Conservation (phyloP, 2,329 filamentous ascomycete genomes). For the Penicillium hordei region DNA sequence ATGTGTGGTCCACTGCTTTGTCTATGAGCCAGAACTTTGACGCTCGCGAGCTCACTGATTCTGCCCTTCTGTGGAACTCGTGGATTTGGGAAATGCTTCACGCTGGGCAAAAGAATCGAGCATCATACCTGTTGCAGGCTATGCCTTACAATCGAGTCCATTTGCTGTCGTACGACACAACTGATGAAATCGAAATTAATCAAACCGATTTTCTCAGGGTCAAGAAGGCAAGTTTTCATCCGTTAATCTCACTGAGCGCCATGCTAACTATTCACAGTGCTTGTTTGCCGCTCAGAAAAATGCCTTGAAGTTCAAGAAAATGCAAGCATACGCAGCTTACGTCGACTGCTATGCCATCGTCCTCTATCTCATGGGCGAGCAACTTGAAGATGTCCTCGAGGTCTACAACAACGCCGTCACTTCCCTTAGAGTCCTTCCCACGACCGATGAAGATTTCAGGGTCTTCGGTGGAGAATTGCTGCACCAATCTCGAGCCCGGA, state of each 20-base stretch:
- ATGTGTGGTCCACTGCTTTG: slow-evolving; percentile 68
- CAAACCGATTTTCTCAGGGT: slow-evolving; percentile 40
- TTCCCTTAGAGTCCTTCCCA: slow-evolving; percentile 44
- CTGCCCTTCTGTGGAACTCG: slow-evolving; percentile 56
- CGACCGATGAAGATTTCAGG: slow-evolving; percentile 35
- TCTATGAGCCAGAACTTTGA: slow-evolving; percentile 52
- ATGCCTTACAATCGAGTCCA: slow-evolving; percentile 40
- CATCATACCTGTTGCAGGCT: slow-evolving; percentile 42
- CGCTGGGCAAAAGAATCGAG: slow-evolving; percentile 35
- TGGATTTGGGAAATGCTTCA: slow-evolving; percentile 69
- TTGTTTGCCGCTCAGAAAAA: slow-evolving; percentile 58
- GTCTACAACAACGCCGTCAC: slow-evolving; percentile 46
- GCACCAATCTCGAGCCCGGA: slow-evolving; percentile 65
- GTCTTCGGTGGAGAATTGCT: slow-evolving; percentile 57
- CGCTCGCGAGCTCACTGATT: slow-evolving; percentile 36
- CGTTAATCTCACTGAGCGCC: not conserved
- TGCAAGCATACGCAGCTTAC: slow-evolving; percentile 53
- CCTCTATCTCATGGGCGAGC: slow-evolving; percentile 59
- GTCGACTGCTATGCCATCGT: slow-evolving; percentile 66
- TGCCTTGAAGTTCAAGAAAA: slow-evolving; percentile 53
- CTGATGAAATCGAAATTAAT: slow-evolving; percentile 19
- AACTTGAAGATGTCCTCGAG: slow-evolving; percentile 39
- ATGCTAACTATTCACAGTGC: slow-evolving; percentile 55
- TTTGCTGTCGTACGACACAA: slow-evolving; percentile 29
- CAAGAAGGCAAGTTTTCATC: slow-evolving; percentile 37